Evolutionary conservation across 2,329 filamentous ascomycete species (phyloP).

Genomic region (Aureobasidium sp.): DNA sequence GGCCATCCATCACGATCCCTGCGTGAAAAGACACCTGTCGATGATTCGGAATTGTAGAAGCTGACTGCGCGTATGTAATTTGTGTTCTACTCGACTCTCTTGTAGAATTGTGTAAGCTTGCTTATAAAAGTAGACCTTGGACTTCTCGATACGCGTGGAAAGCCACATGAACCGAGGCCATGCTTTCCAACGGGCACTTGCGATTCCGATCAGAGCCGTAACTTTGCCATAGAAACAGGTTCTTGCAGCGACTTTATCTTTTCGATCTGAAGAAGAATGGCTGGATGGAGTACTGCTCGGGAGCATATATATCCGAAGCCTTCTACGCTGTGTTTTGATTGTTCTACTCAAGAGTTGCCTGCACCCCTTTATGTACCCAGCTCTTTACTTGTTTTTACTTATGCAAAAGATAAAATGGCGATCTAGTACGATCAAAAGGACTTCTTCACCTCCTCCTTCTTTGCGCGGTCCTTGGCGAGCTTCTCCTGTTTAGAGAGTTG

Average conservation of each 20-base stretch:
- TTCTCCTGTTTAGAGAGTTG: slow-evolving; percentile 76
- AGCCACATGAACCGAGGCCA: not conserved
- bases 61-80: not conserved
- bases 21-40: not conserved
- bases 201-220: not conserved
- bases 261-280: not conserved
- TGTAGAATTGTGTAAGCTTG: not conserved
- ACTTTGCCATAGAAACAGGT: not conserved
- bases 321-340: not conserved
- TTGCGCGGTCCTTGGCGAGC: slow-evolving; percentile 61
- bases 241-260: not conserved
- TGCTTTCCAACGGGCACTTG: slow-evolving; percentile 1
- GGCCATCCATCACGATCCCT: not conserved
- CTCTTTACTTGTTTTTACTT: not conserved
- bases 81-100: too few species aligned
- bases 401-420: not conserved
- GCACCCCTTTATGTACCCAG: not conserved
- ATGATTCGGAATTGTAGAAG: not conserved
- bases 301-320: not conserved
- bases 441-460: slow-evolving; percentile 6
- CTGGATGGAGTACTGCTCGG: not conserved
- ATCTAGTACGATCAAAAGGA: not conserved
- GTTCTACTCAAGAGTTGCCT: not conserved
- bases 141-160: slow-evolving; percentile 1
- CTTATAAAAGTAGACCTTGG: not conserved